Percentiles rank a stretch among this genome's conserved stretches.
phyloP scores from a whole-genome alignment of 495 filamentous ascomycete species.

The Talaromyces liani region DNA sequence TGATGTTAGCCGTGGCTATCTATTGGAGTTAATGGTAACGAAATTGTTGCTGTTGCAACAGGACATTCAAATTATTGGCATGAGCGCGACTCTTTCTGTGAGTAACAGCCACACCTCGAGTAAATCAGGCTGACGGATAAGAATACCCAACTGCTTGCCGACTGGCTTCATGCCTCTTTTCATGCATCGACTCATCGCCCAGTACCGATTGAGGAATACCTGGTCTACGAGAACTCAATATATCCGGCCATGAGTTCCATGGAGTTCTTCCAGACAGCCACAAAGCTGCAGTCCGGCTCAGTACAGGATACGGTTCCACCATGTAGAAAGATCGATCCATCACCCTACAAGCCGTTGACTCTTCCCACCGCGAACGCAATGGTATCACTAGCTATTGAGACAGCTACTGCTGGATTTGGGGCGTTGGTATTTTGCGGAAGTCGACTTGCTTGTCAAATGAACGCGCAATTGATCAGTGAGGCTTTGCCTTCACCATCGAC shows the following conservation, averaged over 20 bases:
- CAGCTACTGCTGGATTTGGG: conserved; percentile 58
- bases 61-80: conserved; percentile 67
- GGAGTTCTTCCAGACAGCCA: conserved; percentile 54
- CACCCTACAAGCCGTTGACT: conserved; percentile 50
- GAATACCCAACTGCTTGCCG: conserved; percentile 62
- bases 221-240: conserved; percentile 67
- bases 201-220: conserved; percentile 65
- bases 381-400: conserved; percentile 60
- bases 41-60: conserved; percentile 66
- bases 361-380: conserved; percentile 62
- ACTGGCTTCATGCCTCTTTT: conserved; percentile 65
- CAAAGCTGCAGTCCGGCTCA: conserved; percentile 38
- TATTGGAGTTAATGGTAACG: conserved; percentile 73
- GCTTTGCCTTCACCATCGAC: conserved; percentile 44
- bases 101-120: neutral
- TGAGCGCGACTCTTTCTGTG: conserved; percentile 75
- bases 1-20: conserved; percentile 71
- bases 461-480: conserved; percentile 56
- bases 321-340: conserved; percentile 44
- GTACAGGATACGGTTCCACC: conserved; percentile 32
- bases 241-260: conserved; percentile 57
- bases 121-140: conserved; percentile 18
- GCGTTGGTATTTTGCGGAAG: conserved; percentile 72
- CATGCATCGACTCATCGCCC: conserved; percentile 71
- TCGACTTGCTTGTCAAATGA: conserved; percentile 55